Evolutionary conservation across 768 basidiomycete species (phyloP).

Genomic region (Boletus rex-veris): DNA sequence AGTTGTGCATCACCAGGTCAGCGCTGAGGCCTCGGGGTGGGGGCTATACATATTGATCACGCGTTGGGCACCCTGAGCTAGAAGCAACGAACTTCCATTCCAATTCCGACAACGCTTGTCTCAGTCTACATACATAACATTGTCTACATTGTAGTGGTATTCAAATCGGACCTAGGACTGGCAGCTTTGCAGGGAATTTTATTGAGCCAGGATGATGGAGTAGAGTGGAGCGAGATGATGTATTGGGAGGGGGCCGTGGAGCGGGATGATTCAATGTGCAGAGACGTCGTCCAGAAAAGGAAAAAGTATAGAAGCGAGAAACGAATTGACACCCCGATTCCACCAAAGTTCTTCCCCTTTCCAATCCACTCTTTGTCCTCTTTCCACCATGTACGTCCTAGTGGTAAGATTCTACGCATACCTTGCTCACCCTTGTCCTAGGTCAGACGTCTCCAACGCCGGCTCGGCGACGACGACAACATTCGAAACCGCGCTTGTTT

Average conservation of each 20-base stretch:
- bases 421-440: conserved; percentile 11
- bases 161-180: too few relatives aligned
- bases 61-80: too few relatives aligned
- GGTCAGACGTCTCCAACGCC: conserved; percentile 42
- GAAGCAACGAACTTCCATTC: conserved; percentile 2
- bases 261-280: too few relatives aligned
- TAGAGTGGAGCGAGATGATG: too few relatives aligned
- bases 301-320: conserved; percentile 3
- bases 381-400: conserved; percentile 21
- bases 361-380: conserved; percentile 11
- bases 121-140: too few relatives aligned
- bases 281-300: conserved; percentile 8
- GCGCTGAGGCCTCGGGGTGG: too few relatives aligned
- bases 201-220: too few relatives aligned
- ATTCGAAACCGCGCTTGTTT: conserved; percentile 80
- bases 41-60: too few relatives aligned
- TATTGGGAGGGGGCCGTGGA: too few relatives aligned
- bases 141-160: too few relatives aligned
- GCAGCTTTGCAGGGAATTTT: too few relatives aligned
- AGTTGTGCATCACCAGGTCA: too few relatives aligned
- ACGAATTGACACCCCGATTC: not conserved
- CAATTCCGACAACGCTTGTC: not conserved
- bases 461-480: conserved; percentile 65
- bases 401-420: not conserved
- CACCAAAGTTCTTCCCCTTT: conserved; percentile 6